phyloP scores from a whole-genome alignment of 768 basidiomycete genomes.

The Rhodotorula diobovata region DNA sequence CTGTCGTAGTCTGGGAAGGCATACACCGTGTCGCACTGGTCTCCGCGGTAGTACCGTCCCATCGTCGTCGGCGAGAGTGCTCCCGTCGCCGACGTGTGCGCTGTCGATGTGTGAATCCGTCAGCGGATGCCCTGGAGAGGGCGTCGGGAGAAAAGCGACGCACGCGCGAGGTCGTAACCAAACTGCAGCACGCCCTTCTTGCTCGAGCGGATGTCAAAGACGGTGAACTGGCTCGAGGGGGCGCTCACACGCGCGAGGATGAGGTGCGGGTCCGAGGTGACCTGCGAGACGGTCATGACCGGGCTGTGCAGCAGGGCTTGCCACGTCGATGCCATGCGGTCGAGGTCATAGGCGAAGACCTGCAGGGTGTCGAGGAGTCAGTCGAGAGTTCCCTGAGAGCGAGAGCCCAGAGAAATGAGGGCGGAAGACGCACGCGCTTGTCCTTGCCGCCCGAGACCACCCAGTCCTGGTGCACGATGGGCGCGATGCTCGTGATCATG shows the following conservation, averaged over 20 bases:
- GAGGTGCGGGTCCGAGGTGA: constrained; percentile 18
- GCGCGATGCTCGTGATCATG: constrained; percentile 21
- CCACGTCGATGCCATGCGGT: background rate
- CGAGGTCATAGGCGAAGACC: constrained; percentile 21
- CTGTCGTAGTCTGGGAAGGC: constrained; percentile 22
- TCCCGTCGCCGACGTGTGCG: constrained; percentile 3
- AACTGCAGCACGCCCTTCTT: background rate
- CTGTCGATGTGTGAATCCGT: background rate
- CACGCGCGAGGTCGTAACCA: constrained; percentile 25
- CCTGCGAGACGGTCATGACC: constrained; percentile 16
- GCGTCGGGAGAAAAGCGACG: background rate
- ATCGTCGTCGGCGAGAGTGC: constrained; percentile 8
- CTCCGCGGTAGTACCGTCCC: constrained; percentile 23
- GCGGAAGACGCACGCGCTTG: constrained; percentile 11
- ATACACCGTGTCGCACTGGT: constrained; percentile 17
- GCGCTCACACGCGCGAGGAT: constrained; percentile 15
- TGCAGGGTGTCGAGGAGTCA: background rate
- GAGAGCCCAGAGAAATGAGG: too few species aligned
- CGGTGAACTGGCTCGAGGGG: constrained; percentile 10
- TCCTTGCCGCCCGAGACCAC: constrained; percentile 21
- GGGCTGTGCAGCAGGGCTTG: constrained; percentile 7
- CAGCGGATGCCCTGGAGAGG: background rate
- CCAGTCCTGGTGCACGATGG: background rate
- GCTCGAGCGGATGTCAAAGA: constrained; percentile 13
- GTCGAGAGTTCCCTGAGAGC: too few species aligned